phyloP scores from a whole-genome alignment of 306 rosid genomes.

The Vigna unguiculata region DNA sequence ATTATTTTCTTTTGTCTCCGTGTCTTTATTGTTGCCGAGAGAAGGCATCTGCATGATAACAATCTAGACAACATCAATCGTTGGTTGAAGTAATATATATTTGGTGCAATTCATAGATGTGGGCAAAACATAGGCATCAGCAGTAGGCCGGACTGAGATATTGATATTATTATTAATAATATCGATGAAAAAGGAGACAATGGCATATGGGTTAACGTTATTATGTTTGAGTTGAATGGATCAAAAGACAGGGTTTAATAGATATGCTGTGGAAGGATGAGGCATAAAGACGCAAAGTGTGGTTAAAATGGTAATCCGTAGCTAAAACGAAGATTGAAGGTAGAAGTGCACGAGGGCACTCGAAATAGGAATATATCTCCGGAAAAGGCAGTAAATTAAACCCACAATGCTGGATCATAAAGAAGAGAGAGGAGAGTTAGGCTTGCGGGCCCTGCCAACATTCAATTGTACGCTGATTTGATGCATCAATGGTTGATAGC shows the following conservation, averaged over 20 bases:
- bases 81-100: not conserved
- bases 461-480: constrained; percentile 33
- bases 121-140: constrained; percentile 20
- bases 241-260: constrained; percentile 29
- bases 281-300: not conserved
- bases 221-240: constrained; percentile 23
- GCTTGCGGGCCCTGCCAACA: constrained; percentile 1
- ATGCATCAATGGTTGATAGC: constrained; percentile 35
- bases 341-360: constrained; percentile 39
- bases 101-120: not conserved
- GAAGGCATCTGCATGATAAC: constrained; percentile 15
- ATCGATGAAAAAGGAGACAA: constrained; percentile 24
- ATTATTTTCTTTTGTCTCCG: constrained; percentile 37
- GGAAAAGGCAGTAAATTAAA: constrained; percentile 15
- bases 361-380: constrained; percentile 26
- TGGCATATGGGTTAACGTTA: constrained; percentile 49
- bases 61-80: not conserved
- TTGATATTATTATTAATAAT: not conserved
- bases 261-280: not conserved
- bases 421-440: constrained; percentile 28
- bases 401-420: constrained; percentile 6
- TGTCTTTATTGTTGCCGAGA: constrained; percentile 33
- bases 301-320: constrained; percentile 44
- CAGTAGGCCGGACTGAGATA: constrained; percentile 29
- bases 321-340: constrained; percentile 45